Evolutionary conservation across 2,329 filamentous ascomycete species (phyloP).

Genomic region (Fusarium xylarioides): DNA sequence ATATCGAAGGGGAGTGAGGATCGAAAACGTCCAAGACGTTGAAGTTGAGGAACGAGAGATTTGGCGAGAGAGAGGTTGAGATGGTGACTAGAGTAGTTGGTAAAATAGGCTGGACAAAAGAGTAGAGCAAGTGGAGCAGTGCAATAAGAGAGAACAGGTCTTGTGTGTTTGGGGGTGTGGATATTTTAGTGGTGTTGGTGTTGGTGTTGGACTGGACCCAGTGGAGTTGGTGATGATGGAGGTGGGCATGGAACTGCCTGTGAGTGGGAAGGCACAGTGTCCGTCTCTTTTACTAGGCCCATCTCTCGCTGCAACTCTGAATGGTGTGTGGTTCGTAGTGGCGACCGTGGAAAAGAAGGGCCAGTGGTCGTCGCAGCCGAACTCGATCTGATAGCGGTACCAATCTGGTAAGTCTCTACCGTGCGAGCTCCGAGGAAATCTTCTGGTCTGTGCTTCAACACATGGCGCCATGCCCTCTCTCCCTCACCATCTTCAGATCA

Average conservation of each 20-base stretch:
- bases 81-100: constrained; percentile 26
- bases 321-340: constrained; percentile 16
- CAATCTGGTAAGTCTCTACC: constrained; percentile 18
- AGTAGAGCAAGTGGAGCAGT: constrained; percentile 38
- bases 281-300: not conserved
- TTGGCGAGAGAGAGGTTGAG: constrained; percentile 33
- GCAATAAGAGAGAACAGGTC: constrained; percentile 35
- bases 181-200: constrained; percentile 36
- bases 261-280: constrained; percentile 30
- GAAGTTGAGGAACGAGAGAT: constrained; percentile 21
- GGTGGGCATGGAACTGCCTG: constrained; percentile 33
- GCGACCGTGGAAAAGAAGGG: not conserved
- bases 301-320: not conserved
- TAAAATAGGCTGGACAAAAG: constrained; percentile 35
- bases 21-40: constrained; percentile 2
- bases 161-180: constrained; percentile 41
- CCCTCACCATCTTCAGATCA: constrained; percentile 15
- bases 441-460: constrained; percentile 18
- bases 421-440: constrained; percentile 6
- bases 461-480: constrained; percentile 26
- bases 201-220: constrained; percentile 25
- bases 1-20: not conserved
- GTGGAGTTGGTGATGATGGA: constrained; percentile 39
- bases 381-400: constrained; percentile 13
- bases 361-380: not conserved